phyloP scores from a whole-genome alignment of 2,329 filamentous ascomycete genomes.

The Pseudohalonectria lignicola region DNA sequence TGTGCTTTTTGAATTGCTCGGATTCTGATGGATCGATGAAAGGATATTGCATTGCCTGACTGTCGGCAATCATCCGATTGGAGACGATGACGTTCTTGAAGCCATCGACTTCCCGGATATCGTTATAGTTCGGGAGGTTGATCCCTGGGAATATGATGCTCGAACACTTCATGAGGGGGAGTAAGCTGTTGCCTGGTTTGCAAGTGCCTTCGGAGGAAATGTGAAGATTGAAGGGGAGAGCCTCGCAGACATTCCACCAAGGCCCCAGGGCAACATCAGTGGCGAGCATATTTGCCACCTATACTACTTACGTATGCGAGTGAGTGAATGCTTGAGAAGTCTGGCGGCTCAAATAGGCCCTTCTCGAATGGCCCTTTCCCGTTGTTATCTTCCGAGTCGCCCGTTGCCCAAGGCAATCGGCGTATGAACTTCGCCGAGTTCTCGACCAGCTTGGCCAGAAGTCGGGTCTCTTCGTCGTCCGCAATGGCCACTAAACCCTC shows the following conservation, averaged over 20 bases:
- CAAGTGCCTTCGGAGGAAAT: too few species aligned
- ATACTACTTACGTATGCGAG: too few species aligned
- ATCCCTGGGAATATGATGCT: slow-evolving; percentile 21
- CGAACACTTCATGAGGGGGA: too few species aligned
- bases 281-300: too few species aligned
- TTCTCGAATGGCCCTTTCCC: slow-evolving; percentile 63
- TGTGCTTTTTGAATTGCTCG: slow-evolving; percentile 67
- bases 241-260: too few species aligned
- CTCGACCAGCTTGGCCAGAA: slow-evolving; percentile 76
- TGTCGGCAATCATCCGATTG: slow-evolving; percentile 84
- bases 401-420: slow-evolving; percentile 71
- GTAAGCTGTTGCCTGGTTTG: too few species aligned
- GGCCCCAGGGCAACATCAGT: too few species aligned
- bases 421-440: slow-evolving; percentile 76
- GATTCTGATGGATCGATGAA: slow-evolving; percentile 76
- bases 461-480: slow-evolving; percentile 80
- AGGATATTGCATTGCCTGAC: slow-evolving; percentile 81
- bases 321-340: slow-evolving; percentile 64
- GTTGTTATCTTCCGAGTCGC: slow-evolving; percentile 54
- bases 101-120: slow-evolving; percentile 69
- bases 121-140: slow-evolving; percentile 62
- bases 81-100: slow-evolving; percentile 93
- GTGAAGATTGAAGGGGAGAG: too few species aligned
- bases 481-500: slow-evolving; percentile 76
- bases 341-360: slow-evolving; percentile 86